These are phyloP conservation scores for Acacia confusa DNA, from an alignment of 306 rosid genomes.

Conservation along the genomic window DNA sequence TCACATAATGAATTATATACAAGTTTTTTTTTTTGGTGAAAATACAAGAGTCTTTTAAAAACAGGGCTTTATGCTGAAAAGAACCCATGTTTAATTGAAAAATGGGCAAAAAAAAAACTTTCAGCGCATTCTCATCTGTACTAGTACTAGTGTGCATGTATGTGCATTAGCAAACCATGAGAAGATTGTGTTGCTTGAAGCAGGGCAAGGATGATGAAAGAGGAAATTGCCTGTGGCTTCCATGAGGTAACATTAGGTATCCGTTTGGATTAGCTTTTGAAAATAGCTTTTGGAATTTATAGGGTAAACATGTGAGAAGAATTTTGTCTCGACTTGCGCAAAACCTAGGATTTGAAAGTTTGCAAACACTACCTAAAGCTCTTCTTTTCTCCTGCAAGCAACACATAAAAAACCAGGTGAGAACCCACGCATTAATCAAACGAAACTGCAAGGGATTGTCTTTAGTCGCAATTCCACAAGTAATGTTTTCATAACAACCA, in stretches of 20 bases:
- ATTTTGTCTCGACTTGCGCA: no score
- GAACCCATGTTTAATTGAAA: background rate
- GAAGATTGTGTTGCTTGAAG: background rate
- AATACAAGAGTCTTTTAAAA: background rate
- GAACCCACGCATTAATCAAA: background rate
- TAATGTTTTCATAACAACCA: background rate
- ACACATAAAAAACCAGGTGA: background rate
- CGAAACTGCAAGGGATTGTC: background rate
- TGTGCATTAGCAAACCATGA: background rate
- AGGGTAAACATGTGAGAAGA: no score
- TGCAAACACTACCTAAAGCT: no score
- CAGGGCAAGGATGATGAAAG: background rate
- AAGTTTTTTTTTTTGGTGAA: background rate
- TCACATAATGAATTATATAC: background rate
- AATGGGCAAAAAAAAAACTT: background rate
- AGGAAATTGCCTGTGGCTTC: background rate
- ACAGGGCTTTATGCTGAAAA: background rate
- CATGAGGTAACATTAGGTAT: background rate
- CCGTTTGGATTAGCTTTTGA: no score
- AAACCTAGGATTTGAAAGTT: no score
- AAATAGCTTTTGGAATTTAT: no score
- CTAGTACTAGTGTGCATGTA: background rate
- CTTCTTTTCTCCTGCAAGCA: slow-evolving; percentile 9
- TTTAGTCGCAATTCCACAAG: background rate
- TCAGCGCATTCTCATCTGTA: background rate